These are phyloP conservation scores for Saccharomyces hybrid DNA, from an alignment of 1,139 yeast genomes.

Conservation along the genomic window DNA sequence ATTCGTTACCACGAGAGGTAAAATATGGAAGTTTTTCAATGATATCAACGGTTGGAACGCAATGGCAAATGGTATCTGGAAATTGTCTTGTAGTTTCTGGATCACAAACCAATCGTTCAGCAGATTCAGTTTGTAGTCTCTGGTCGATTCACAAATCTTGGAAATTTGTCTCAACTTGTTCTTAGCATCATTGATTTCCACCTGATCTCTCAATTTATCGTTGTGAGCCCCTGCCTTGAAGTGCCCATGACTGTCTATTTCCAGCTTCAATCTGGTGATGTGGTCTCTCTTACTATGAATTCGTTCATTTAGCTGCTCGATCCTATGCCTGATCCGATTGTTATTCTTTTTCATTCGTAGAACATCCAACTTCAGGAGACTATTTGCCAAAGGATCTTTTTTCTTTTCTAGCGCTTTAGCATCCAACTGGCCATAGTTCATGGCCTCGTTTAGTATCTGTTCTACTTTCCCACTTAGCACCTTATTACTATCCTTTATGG, in stretches of 20 bases:
- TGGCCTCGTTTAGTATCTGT: conserved; percentile 14
- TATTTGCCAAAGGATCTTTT: conserved; percentile 11
- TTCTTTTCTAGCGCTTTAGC: neutral
- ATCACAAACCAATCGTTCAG: conserved; percentile 21
- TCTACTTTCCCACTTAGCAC: conserved; percentile 16
- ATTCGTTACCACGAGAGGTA: conserved; percentile 15
- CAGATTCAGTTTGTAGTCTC: conserved; percentile 10
- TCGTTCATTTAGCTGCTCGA: conserved; percentile 10
- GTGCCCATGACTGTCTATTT: conserved; percentile 1
- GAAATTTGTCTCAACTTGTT: conserved; percentile 10
- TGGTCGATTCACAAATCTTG: conserved; percentile 10
- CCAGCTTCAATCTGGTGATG: conserved; percentile 6
- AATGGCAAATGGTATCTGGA: conserved; percentile 20
- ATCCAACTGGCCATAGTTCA: conserved; percentile 4
- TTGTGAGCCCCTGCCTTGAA: neutral
- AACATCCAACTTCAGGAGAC: conserved; percentile 17
- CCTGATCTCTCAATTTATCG: conserved; percentile 1
- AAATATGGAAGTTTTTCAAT: conserved; percentile 14
- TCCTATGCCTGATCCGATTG: conserved; percentile 13
- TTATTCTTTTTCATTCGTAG: conserved; percentile 16
- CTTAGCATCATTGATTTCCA: conserved; percentile 5
- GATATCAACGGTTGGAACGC: conserved; percentile 24
- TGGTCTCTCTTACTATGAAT: conserved; percentile 13
- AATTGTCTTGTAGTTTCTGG: conserved; percentile 14
- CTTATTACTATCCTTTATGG: conserved; percentile 13